Evolutionary conservation across 2,329 filamentous ascomycete genomes (phyloP), one percentile per base, ranked within the genome.

Genomic region (Alternaria burnsii): DNA sequence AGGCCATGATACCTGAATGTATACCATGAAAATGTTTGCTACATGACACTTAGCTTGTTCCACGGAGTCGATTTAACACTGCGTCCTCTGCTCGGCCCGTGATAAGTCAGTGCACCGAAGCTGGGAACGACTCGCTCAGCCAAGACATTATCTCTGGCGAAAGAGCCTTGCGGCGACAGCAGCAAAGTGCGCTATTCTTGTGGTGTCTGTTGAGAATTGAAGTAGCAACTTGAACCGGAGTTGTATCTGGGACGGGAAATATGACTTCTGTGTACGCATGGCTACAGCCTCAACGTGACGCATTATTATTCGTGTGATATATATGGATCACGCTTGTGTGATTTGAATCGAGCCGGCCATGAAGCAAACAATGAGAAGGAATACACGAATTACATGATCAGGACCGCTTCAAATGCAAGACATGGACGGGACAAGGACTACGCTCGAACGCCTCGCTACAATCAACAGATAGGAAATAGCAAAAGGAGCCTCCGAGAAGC

Each of bases 381-480:
- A 3, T 4, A 6, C 14, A 22, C 18, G 8, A 8, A 48, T 16
- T 14, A 32, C 20, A 42, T 24, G 30, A 32, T 26, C 32, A 24
- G 30, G 10, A 50, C 5, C 46, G 32, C 46, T 50, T 16, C 20
- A 50, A 50, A 50, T 50, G 46, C 46, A 50, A 50, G 32, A 36
- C 32, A 36, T 40, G 4, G 38, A 50, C n/a, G 36, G n/a, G n/a
- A 40, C 4, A 40, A 16, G n/a, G 18, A 26, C 32, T 11, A 16
- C 32, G 46, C 46, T 50, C 32, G 46, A 50, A 50, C 46, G 46
- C 46, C 36, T 50, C 46, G 32, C 20, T 38, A 26, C 46, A 24
- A 26, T n/a, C 24, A 11, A 38, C 30, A 50, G 14, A 50, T 22
- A 38, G 30, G 20, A 26, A 8, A 50, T 20, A 50, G 22, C 18